These are phyloP conservation scores for Chrysosporium queenslandicum DNA, from an alignment of 2,329 filamentous ascomycete genomes.

Conservation along the genomic window DNA sequence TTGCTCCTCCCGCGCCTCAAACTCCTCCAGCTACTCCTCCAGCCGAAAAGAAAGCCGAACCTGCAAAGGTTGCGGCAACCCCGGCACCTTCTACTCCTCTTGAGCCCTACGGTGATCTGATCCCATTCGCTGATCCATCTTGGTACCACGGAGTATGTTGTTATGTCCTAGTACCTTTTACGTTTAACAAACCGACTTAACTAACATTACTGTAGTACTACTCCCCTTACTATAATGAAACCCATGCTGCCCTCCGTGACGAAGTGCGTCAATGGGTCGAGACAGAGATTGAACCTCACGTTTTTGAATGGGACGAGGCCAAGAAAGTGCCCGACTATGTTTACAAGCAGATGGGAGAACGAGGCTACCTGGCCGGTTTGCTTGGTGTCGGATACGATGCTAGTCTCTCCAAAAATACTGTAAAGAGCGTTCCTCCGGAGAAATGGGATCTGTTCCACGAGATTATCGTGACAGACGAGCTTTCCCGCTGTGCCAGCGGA, in stretches of 20 bases:
- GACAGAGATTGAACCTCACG: constrained; percentile 75
- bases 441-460: constrained; percentile 99
- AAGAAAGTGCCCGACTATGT: constrained; percentile 79
- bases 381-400: constrained; percentile 69
- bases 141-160: constrained; percentile 85
- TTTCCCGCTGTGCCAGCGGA: constrained; percentile 78
- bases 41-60: constrained; percentile 49
- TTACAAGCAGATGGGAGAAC: constrained; percentile 90
- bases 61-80: constrained; percentile 35
- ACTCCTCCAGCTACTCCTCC: constrained; percentile 35
- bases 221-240: constrained; percentile 92
- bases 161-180: too few species aligned
- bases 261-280: constrained; percentile 93
- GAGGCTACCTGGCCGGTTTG: constrained; percentile 83
- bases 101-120: constrained; percentile 73
- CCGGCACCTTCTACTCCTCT: constrained; percentile 49
- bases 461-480: constrained; percentile 86
- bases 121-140: constrained; percentile 82
- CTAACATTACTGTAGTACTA: constrained; percentile 72
- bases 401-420: constrained; percentile 58
- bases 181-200: too few species aligned
- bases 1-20: constrained; percentile 44
- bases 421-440: constrained; percentile 71
- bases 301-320: constrained; percentile 94
- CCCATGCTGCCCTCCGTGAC: constrained; percentile 78